Conservation (phyloP, 306 rosid species). For the Quercus aquifolioides region DNA sequence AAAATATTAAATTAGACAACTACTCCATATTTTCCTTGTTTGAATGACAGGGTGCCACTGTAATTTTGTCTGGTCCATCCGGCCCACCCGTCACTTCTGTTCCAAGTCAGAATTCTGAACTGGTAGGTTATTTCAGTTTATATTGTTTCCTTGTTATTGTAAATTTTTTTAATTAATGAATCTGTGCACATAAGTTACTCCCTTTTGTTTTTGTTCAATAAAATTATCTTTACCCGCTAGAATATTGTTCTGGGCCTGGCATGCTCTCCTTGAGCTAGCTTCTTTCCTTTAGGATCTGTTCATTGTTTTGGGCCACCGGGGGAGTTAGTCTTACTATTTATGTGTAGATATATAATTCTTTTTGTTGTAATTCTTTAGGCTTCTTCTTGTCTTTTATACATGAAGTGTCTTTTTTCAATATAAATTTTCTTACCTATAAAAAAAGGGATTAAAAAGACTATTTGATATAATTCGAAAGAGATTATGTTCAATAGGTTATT, state of each 20-base stretch:
- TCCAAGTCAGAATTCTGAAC: slow-evolving; percentile 92
- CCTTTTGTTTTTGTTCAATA: too few relatives aligned
- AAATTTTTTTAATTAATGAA: not conserved
- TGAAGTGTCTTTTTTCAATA: too few relatives aligned
- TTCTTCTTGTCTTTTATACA: too few relatives aligned
- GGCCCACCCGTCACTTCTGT: slow-evolving; percentile 97
- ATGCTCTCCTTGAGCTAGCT: not conserved
- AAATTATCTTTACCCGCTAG: too few relatives aligned
- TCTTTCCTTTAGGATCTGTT: not conserved
- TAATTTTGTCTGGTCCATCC: slow-evolving; percentile 93
- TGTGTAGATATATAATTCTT: not conserved
- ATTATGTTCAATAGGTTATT: not conserved
- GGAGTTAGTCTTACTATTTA: not conserved
- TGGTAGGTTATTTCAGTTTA: slow-evolving; percentile 46
- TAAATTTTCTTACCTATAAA: too few relatives aligned
- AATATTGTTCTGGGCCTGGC: too few relatives aligned
- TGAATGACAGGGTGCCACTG: slow-evolving; percentile 82
- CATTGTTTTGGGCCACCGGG: not conserved
- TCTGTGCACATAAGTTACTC: too few relatives aligned
- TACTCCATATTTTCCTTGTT: slow-evolving; percentile 14
- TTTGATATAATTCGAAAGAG: not conserved
- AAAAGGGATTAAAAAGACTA: too few relatives aligned
- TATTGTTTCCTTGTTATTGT: not conserved
- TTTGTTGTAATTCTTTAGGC: too few relatives aligned
- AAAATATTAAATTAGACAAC: not conserved